Evolutionary conservation across 805 yeast genomes (phyloP).

Genomic region (Torulaspora delbrueckii): DNA sequence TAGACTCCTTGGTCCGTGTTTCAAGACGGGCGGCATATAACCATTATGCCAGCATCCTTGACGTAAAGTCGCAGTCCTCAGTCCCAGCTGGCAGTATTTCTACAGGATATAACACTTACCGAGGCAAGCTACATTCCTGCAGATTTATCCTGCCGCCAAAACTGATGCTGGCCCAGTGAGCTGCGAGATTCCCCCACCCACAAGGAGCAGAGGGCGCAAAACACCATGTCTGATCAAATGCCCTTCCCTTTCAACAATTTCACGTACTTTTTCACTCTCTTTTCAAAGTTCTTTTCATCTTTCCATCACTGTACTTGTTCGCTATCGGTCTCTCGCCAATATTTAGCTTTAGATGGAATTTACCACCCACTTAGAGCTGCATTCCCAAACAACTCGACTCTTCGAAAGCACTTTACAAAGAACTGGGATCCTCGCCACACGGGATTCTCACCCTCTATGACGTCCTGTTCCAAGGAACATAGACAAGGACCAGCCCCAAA

Average conservation of each 20-base stretch:
- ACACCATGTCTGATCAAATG: slow-evolving; percentile 39
- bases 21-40: slow-evolving; percentile 38
- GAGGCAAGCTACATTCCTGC: slow-evolving; percentile 35
- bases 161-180: slow-evolving; percentile 38
- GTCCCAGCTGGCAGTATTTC: slow-evolving; percentile 32
- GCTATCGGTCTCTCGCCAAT: slow-evolving; percentile 46
- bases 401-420: slow-evolving; percentile 33
- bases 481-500: slow-evolving; percentile 34
- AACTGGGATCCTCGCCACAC: slow-evolving; percentile 33
- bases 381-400: slow-evolving; percentile 36
- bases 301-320: slow-evolving; percentile 45
- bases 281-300: slow-evolving; percentile 44
- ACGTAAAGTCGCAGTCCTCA: slow-evolving; percentile 37
- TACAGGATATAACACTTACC: slow-evolving; percentile 34
- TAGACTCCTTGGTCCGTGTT: slow-evolving; percentile 43
- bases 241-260: slow-evolving; percentile 44
- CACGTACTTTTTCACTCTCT: slow-evolving; percentile 44
- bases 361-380: slow-evolving; percentile 38
- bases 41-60: slow-evolving; percentile 39
- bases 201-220: slow-evolving; percentile 29
- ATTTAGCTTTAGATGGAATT: slow-evolving; percentile 43
- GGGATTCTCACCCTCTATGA: slow-evolving; percentile 44
- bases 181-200: slow-evolving; percentile 32
- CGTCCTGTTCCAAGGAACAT: slow-evolving; percentile 41
- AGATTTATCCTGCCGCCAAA: slow-evolving; percentile 36